Percentiles rank a stretch among this genome's conserved stretches.
Conservation (phyloP, 768 basidiomycete species). For the Suillus tomentosus region DNA sequence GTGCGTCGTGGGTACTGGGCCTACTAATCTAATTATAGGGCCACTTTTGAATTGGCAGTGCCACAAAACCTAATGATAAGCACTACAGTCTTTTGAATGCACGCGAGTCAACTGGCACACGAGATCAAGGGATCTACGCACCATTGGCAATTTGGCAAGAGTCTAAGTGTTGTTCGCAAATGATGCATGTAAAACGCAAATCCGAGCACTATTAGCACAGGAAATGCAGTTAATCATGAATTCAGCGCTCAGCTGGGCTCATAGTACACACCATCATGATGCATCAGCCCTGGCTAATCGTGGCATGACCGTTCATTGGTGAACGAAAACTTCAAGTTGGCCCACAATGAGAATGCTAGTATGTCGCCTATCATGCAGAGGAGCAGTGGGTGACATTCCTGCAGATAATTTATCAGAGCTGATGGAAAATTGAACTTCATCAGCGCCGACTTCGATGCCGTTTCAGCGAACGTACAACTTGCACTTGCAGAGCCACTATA, state of each 20-base stretch:
- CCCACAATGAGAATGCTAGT: background rate
- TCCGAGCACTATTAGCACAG: background rate
- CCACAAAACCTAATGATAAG: no score
- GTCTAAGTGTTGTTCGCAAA: background rate
- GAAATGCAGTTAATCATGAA: background rate
- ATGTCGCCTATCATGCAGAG: background rate
- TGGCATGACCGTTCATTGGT: background rate
- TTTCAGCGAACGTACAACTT: background rate
- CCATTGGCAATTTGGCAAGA: background rate
- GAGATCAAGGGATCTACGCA: background rate
- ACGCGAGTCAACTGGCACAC: background rate
- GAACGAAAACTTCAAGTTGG: background rate
- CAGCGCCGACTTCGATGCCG: background rate
- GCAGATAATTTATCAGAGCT: background rate
- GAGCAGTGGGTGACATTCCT: background rate
- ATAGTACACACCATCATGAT: background rate
- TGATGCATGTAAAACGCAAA: background rate
- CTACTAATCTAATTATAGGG: background rate
- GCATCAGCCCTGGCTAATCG: no score
- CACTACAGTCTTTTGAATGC: background rate
- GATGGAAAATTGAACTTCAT: background rate
- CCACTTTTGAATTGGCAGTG: background rate
- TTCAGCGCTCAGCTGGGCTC: background rate
- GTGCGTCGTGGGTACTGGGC: background rate
- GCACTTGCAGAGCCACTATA: background rate